Evolutionary conservation across 352 stramenopile species (phyloP).

Genomic region (Pythium dissotocum): DNA sequence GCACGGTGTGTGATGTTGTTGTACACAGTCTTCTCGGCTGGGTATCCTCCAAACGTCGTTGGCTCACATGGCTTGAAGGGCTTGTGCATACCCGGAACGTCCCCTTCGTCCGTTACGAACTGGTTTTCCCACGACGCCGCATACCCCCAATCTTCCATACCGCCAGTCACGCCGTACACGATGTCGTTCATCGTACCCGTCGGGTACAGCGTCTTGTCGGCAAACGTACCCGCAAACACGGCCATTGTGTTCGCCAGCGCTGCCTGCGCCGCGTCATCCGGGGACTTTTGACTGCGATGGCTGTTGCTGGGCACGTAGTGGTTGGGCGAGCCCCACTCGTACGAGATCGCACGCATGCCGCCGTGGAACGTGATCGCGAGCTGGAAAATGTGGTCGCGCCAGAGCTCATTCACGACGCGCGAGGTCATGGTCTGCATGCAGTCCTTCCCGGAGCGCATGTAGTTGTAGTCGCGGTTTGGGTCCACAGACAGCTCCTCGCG

Average conservation of each 20-base stretch:
- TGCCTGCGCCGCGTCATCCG: constrained; percentile 74
- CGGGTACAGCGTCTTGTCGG: constrained; percentile 71
- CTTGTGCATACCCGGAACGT: constrained; percentile 13
- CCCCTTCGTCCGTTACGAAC: constrained; percentile 22
- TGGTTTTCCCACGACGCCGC: constrained; percentile 87
- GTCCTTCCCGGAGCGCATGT: constrained; percentile 76
- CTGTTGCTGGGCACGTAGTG: constrained; percentile 63
- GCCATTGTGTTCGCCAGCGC: constrained; percentile 61
- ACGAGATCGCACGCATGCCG: constrained; percentile 96
- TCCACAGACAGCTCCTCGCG: constrained; percentile 91
- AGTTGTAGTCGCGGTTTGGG: constrained; percentile 99
- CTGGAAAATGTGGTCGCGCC: constrained; percentile 96
- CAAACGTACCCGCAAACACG: constrained; percentile 72
- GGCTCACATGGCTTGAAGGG: constrained; percentile 84
- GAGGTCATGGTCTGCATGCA: constrained; percentile 97
- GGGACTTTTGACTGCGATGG: constrained; percentile 73
- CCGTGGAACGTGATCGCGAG: constrained; percentile 97
- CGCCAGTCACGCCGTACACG: constrained; percentile 95
- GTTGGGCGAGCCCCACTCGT: constrained; percentile 96
- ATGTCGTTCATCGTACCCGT: constrained; percentile 95
- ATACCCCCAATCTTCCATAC: constrained; percentile 99
- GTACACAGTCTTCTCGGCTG: constrained; percentile 89
- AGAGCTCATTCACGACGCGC: constrained; percentile 96
- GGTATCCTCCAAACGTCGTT: constrained; percentile 90
- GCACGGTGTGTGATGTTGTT: constrained; percentile 91